Conservation (phyloP, 2,329 filamentous ascomycete genomes). For the Alternaria hordeiaustralica region DNA sequence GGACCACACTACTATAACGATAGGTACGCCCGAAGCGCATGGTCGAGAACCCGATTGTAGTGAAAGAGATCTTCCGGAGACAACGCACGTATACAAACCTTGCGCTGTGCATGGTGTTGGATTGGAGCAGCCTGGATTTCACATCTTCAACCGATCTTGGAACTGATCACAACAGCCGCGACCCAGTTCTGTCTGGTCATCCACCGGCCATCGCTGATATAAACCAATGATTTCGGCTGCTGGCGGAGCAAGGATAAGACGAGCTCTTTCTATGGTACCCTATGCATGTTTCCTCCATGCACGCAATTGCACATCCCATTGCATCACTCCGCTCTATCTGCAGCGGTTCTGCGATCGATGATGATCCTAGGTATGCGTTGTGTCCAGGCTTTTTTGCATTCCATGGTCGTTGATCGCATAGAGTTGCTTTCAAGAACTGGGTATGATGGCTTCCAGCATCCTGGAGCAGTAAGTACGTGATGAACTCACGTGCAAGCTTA, state of each 20-base stretch:
- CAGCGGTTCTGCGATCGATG: neutral
- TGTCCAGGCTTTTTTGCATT: neutral
- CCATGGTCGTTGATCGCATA: neutral
- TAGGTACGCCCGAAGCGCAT: neutral
- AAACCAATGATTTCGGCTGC: neutral
- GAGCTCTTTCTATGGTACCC: neutral
- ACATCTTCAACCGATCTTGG: neutral
- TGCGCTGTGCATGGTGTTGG: neutral
- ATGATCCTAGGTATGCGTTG: neutral
- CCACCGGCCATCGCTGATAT: neutral
- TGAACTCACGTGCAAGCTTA: neutral
- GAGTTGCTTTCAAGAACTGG: neutral
- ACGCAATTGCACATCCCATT: conserved; percentile 19
- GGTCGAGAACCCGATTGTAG: neutral
- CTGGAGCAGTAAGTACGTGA: neutral
- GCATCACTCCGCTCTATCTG: conserved; percentile 9
- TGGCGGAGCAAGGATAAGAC: neutral
- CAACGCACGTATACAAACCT: neutral
- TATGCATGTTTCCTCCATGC: conserved; percentile 9
- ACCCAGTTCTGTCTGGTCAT: neutral
- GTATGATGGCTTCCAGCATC: neutral
- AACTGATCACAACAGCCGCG: neutral
- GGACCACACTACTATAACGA: neutral
- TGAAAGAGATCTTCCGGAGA: neutral
- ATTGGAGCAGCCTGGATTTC: neutral